Percentiles rank a stretch among this genome's conserved stretches.
Conservation (phyloP, 441 rosid genomes). For the Populus hybrid region DNA sequence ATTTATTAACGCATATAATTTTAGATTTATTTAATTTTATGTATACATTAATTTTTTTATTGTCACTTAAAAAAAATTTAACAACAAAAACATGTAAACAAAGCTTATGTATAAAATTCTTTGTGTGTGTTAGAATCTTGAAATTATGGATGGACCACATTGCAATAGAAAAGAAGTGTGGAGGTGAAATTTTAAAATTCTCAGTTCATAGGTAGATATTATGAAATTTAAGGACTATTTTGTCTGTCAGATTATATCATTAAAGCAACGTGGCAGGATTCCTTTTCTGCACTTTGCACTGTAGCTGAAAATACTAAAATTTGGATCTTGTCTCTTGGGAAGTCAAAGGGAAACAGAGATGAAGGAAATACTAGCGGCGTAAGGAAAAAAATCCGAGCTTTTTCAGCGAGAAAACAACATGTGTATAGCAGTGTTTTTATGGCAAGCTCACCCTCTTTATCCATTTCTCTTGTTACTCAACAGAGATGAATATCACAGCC, state of each 20-base stretch:
- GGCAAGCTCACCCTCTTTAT: constrained; percentile 81
- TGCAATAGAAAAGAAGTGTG: too few species aligned
- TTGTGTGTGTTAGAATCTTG: too few species aligned
- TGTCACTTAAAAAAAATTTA: too few species aligned
- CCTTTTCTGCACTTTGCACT: neutral
- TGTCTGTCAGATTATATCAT: too few species aligned
- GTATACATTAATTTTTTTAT: too few species aligned
- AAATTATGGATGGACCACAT: too few species aligned
- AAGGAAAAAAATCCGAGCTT: neutral
- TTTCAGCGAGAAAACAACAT: constrained; percentile 20
- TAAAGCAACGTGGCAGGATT: neutral
- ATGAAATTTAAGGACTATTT: too few species aligned
- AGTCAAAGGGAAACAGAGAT: neutral
- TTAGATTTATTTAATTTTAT: too few species aligned
- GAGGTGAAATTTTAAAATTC: too few species aligned
- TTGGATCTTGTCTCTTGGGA: neutral
- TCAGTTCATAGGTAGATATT: too few species aligned
- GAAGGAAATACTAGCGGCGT: neutral
- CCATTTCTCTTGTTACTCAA: constrained; percentile 66
- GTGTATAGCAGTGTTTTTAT: constrained; percentile 75
- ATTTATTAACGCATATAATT: too few species aligned
- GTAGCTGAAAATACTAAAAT: neutral
- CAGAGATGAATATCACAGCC: constrained; percentile 69
- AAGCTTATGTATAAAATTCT: neutral
- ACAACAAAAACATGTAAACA: neutral